Base-by-base conservation (phyloP, 805 yeast genomes). In the Starmerella khaoyaiensis region DNA sequence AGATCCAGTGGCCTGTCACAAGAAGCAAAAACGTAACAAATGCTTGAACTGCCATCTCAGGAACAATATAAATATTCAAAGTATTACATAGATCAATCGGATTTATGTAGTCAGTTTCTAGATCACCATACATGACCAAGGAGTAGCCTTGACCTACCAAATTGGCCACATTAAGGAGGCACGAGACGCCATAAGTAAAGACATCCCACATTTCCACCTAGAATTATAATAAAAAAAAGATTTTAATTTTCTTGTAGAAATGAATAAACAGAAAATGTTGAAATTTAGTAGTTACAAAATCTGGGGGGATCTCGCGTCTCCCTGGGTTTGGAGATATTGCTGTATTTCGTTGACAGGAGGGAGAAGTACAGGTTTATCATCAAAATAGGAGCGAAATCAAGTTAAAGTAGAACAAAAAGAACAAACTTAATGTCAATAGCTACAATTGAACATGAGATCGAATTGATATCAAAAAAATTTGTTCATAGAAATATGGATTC, bases 1-100 rank as follows among this genome's bases (percentile, higher is more conserved):
- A 74, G 59, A 82, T 74, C 95, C 96, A 90, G 64, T 80, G 81
- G 26, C 97, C 96, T 45, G 81, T 82, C 44, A 90, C 52, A 49
- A 87, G 67, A 59, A 87, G 74, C 48, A 83, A 60, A 3, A 69
- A 38, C 8, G 94, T 67, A 44, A 83, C 57, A 47, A 78, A 64
- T 16, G 51, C 53, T 49, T 90, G 95, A 45, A 86, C 58, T 4
- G 67, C 77, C 31, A 93, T 94, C 62, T 90, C 96, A 33, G 96
- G 96, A 28, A 79, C 66, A 51, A 87, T 76, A 65, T 79, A 78
- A 17, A 42, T 75, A 68, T 87, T 90, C 55, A 90, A 72, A 55
- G 80, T 82, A 65, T 81, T 81, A 67, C 98, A 87, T 50, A 87
- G 71, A 60, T 90, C 97, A 53, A 87, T 83, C 37, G 33, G 42